Conservation (phyloP, 1,284 basidiomycete genomes). For the Naganishia liquefaciens region DNA sequence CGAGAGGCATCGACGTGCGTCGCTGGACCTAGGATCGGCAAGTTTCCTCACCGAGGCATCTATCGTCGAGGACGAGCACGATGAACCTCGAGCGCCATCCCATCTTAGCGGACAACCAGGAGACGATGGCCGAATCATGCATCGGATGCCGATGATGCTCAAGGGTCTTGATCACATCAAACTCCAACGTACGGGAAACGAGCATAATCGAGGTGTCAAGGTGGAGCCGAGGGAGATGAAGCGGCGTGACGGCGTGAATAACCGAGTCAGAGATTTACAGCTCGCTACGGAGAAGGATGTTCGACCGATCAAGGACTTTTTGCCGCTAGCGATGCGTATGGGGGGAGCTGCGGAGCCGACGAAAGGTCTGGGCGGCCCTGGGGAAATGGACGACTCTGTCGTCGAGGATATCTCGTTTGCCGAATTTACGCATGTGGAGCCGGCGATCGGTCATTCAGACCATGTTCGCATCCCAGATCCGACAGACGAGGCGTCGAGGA, state of each 20-base stretch:
- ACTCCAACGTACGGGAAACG: not conserved
- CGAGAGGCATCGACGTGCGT: not conserved
- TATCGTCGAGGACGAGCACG: not conserved
- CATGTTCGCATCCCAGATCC: not conserved
- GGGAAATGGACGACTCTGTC: not conserved
- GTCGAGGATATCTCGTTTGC: constrained; percentile 16
- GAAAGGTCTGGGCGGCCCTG: not conserved
- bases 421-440: not conserved
- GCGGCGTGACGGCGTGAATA: not conserved
- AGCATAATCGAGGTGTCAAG: not conserved
- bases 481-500: not conserved
- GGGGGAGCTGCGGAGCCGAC: not conserved
- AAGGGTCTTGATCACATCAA: constrained; percentile 12
- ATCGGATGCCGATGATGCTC: constrained; percentile 20
- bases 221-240: not conserved
- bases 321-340: constrained; percentile 7
- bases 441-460: not conserved
- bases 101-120: not conserved
- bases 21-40: not conserved
- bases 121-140: not conserved
- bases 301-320: constrained; percentile 16
- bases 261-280: constrained; percentile 6
- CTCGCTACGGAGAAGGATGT: not conserved
- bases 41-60: constrained; percentile 17
- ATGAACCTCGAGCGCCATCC: not conserved